Percentiles rank a stretch among this genome's conserved stretches.
Conservation (phyloP, 257 asterid species). For the Solanum stenotomum region DNA sequence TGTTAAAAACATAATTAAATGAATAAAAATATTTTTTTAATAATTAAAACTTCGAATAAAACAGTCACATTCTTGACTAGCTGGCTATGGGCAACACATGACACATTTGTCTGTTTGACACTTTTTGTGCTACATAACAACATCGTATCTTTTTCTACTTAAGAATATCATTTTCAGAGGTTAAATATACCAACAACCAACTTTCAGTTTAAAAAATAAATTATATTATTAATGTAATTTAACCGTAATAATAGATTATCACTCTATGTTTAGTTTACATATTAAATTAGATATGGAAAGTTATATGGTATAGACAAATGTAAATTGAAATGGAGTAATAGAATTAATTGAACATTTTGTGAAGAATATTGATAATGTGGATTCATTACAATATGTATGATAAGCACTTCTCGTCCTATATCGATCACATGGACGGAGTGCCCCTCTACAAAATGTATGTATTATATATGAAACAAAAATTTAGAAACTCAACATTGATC, state of each 20-base stretch:
- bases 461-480: background rate
- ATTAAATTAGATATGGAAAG: background rate
- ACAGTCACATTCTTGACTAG: too few species aligned
- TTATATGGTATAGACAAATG: background rate
- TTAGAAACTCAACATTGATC: background rate
- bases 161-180: background rate
- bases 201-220: background rate
- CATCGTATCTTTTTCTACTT: too few species aligned
- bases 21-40: too few species aligned
- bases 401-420: background rate
- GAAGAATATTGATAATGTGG: too few species aligned
- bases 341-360: background rate
- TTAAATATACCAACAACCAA: too few species aligned
- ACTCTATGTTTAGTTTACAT: background rate
- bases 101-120: background rate
- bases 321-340: background rate
- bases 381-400: background rate
- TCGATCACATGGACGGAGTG: background rate
- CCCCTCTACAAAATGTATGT: background rate
- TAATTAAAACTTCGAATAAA: too few species aligned
- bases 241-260: background rate
- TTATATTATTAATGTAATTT: background rate
- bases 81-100: background rate
- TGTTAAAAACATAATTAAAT: too few species aligned
- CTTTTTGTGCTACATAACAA: background rate